Conservation (phyloP, 2,329 filamentous ascomycete genomes). For the Arachnopeziza araneosa region DNA sequence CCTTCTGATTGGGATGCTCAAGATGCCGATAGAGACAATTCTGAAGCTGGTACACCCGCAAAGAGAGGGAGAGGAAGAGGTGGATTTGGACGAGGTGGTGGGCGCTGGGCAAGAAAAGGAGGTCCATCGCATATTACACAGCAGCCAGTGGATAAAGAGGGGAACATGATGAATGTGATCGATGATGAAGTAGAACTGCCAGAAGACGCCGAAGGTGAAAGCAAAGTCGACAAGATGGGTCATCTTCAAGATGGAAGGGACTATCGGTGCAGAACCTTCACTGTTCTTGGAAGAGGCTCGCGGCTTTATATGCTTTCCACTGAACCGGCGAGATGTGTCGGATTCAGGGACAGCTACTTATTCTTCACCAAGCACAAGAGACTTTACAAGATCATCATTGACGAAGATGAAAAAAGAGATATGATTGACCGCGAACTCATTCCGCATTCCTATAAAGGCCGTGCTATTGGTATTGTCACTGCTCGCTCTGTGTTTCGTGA, state of each 20-base stretch:
- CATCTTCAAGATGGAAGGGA: conserved; percentile 78
- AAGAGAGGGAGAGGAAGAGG: conserved; percentile 61
- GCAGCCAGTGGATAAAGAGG: conserved; percentile 88
- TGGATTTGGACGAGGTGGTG: conserved; percentile 46
- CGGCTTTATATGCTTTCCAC: conserved; percentile 97
- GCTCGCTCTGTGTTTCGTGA: conserved; percentile 95
- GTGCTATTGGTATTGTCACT: conserved; percentile 93
- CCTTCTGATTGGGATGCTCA: conserved; percentile 69
- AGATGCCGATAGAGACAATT: conserved; percentile 38
- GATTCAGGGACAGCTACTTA: conserved; percentile 95
- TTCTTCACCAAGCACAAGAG: conserved; percentile 98
- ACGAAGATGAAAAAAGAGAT: conserved; percentile 94
- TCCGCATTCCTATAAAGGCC: conserved; percentile 96
- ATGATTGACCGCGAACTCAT: conserved; percentile 94
- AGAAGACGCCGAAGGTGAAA: conserved; percentile 81
- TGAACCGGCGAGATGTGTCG: conserved; percentile 91
- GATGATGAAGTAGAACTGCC: conserved; percentile 89
- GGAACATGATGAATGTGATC: conserved; percentile 82
- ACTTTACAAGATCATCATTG: conserved; percentile 96
- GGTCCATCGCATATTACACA: conserved; percentile 72
- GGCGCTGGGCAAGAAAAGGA: conserved; percentile 61
- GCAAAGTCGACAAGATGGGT: conserved; percentile 87
- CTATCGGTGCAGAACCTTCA: conserved; percentile 94
- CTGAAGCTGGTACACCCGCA: conserved; percentile 42
- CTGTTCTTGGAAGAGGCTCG: conserved; percentile 74